phyloP scores from a whole-genome alignment of 108 stramenopile species.

The Epithemia pelagica region DNA sequence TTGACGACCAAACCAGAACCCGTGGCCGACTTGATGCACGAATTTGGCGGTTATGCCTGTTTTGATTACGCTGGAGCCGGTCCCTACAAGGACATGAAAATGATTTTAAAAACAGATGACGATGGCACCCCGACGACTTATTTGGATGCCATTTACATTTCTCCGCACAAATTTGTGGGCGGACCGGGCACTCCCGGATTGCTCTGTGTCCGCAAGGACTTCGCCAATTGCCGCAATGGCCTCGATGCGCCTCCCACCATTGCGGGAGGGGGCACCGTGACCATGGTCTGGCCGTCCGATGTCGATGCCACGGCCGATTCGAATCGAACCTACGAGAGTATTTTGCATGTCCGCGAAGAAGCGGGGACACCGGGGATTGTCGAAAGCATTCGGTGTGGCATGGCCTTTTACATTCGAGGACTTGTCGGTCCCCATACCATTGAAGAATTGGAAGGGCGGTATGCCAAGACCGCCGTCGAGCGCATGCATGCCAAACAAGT shows the following conservation, averaged over 20 bases:
- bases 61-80: constrained; percentile 44
- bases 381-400: constrained; percentile 39
- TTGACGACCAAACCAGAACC: constrained; percentile 31
- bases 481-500: neutral
- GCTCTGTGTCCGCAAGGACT: constrained; percentile 18
- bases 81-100: constrained; percentile 56
- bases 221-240: too few relatives aligned
- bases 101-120: constrained; percentile 21
- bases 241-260: neutral
- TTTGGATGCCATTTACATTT: constrained; percentile 52
- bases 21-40: constrained; percentile 3
- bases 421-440: neutral
- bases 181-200: constrained; percentile 32
- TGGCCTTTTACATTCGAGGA: constrained; percentile 35
- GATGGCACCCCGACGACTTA: too few relatives aligned
- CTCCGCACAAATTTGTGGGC: constrained; percentile 67
- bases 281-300: neutral
- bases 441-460: neutral
- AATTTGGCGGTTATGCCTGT: constrained; percentile 6
- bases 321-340: too few relatives aligned
- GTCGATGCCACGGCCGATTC: too few relatives aligned
- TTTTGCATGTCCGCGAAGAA: too few relatives aligned
- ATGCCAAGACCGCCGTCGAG: neutral
- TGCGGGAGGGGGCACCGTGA: constrained; percentile 53
- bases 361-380: constrained; percentile 57